Evolutionary conservation across 2,329 filamentous ascomycete species (phyloP).

Genomic region (Microsporum ferrugineum): DNA sequence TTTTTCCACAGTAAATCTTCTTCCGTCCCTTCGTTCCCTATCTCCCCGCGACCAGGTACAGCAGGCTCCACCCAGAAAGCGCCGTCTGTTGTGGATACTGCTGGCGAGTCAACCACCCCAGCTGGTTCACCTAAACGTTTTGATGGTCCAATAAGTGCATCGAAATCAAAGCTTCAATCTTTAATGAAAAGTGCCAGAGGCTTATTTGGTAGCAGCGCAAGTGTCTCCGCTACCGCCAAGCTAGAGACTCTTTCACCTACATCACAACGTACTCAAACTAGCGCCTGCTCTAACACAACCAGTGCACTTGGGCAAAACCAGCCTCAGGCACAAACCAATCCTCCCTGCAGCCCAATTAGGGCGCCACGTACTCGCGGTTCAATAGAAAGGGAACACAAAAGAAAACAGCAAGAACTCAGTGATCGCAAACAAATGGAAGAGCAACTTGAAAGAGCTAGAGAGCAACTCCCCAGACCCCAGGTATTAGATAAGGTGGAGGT

Average conservation of each 20-base stretch:
- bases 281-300: slow-evolving; percentile 20
- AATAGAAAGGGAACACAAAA: slow-evolving; percentile 42
- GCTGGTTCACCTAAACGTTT: slow-evolving; percentile 45
- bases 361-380: slow-evolving; percentile 47
- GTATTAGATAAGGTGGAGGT: slow-evolving; percentile 22
- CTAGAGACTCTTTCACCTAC: slow-evolving; percentile 42
- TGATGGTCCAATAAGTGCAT: slow-evolving; percentile 79
- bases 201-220: slow-evolving; percentile 65
- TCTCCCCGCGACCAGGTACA: slow-evolving; percentile 37
- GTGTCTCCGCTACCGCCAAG: slow-evolving; percentile 47
- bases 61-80: slow-evolving; percentile 46
- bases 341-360: slow-evolving; percentile 22
- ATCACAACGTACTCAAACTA: slow-evolving; percentile 22
- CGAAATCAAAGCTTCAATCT: slow-evolving; percentile 84
- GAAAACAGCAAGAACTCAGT: slow-evolving; percentile 19
- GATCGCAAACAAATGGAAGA: slow-evolving; percentile 24
- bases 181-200: slow-evolving; percentile 80
- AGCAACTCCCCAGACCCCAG: slow-evolving; percentile 25
- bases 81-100: slow-evolving; percentile 48
- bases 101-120: slow-evolving; percentile 46
- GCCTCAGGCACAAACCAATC: neutral
- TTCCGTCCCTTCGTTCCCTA: slow-evolving; percentile 47
- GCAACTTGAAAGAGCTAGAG: slow-evolving; percentile 23
- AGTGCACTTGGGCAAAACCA: slow-evolving; percentile 11
- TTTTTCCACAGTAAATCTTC: slow-evolving; percentile 50